These are phyloP conservation scores for Paxillus involutus DNA, from an alignment of 768 basidiomycete genomes.

Conservation along the genomic window DNA sequence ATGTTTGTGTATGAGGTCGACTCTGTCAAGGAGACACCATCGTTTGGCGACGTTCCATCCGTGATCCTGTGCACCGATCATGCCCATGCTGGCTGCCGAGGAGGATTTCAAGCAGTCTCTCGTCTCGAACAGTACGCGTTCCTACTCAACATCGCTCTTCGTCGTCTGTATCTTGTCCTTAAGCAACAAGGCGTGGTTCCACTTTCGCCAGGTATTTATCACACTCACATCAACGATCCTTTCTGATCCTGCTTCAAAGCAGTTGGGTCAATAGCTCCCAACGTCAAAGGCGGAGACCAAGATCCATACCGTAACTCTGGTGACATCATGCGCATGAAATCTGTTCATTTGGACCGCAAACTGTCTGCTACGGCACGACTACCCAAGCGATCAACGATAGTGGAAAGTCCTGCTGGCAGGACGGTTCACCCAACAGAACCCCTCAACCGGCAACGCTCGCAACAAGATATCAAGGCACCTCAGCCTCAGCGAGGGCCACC, in stretches of 20 bases:
- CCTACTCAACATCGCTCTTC: conserved; percentile 90
- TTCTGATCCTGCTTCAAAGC: conserved; percentile 8
- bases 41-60: conserved; percentile 73
- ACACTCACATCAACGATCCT: conserved; percentile 3
- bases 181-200: conserved; percentile 90
- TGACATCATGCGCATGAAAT: conserved; percentile 94
- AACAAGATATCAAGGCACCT: conserved; percentile 39
- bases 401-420: conserved; percentile 91
- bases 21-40: conserved; percentile 62
- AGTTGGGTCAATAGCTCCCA: conserved; percentile 34
- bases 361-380: conserved; percentile 89
- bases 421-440: conserved; percentile 75
- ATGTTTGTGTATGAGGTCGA: conserved; percentile 78
- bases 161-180: conserved; percentile 83
- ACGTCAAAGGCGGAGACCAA: conserved; percentile 41
- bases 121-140: conserved; percentile 97
- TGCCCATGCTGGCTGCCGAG: conserved; percentile 59
- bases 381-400: conserved; percentile 91
- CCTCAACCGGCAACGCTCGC: conserved; percentile 45
- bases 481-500: conserved; percentile 40
- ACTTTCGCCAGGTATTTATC: conserved; percentile 62
- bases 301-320: conserved; percentile 84
- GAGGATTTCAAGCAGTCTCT: conserved; percentile 89
- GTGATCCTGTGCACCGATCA: conserved; percentile 80
- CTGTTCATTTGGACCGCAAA: conserved; percentile 93